Evolutionary conservation across 2,329 filamentous ascomycete species (phyloP).

Genomic region (Ophiosphaerella korrae): DNA sequence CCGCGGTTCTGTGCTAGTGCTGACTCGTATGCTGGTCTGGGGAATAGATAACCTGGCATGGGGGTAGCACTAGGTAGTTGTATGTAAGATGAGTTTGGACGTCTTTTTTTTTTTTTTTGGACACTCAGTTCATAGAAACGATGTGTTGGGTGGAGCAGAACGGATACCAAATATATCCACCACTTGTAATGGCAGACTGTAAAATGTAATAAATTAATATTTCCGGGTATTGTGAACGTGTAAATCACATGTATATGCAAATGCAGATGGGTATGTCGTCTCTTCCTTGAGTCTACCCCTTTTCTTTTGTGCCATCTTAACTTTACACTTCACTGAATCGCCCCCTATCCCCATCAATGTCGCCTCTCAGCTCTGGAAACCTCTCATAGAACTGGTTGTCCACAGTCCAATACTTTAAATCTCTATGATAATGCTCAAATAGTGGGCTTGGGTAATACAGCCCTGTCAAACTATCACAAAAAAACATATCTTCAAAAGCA

Average conservation of each 20-base stretch:
- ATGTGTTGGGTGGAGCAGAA: no score
- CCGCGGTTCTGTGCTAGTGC: conserved; percentile 7
- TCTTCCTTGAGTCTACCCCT: not conserved
- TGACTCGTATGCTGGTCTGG: conserved; percentile 3
- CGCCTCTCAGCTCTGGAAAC: conserved; percentile 37
- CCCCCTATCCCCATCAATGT: conserved; percentile 38
- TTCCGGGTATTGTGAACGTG: no score
- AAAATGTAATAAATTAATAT: no score
- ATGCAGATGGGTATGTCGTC: no score
- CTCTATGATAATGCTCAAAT: conserved; percentile 38
- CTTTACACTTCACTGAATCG: conserved; percentile 13
- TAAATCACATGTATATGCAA: no score
- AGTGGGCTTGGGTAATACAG: conserved; percentile 29
- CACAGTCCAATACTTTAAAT: conserved; percentile 35
- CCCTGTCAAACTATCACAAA: conserved; percentile 21
- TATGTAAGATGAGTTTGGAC: no score
- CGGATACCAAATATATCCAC: no score
- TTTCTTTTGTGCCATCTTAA: not conserved
- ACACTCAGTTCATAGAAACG: no score
- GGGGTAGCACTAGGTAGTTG: no score
- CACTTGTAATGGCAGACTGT: no score
- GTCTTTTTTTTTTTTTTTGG: no score
- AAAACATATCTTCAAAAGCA: conserved; percentile 40
- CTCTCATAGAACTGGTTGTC: conserved; percentile 29
- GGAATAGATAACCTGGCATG: not conserved